Evolutionary conservation across 352 stramenopile species (phyloP), one percentile per base, ranked within the genome.

Genomic region (Globisporangium nodosum): DNA sequence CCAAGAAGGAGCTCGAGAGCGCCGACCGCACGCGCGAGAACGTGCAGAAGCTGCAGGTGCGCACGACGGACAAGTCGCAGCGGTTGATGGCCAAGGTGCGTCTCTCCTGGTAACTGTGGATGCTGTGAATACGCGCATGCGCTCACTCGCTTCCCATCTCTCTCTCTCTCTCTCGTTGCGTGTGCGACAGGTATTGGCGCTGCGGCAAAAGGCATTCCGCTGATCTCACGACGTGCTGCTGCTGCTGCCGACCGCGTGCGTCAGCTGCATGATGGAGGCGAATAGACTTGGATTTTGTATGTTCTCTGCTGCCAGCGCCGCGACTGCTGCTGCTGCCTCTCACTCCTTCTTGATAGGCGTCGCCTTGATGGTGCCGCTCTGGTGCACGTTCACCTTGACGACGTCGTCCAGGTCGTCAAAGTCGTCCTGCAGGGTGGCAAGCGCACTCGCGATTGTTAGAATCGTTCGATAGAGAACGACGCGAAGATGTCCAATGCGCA

Each of bases 401-500:
- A 87, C 61, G 12, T 80, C 82, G 54, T 93, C 81, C 59, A 93
- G 58, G 56, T 87, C 83, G 46, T 85, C 81, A 55, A 93, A 93
- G 53, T 93, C 83, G 54, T 93, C 83, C 83, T 93, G 45, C 20
- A 31, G 5, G 18, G 13, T 8, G 9, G 43, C 5, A n/a, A 27
- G 24, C 24, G 24, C 24, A 27, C 24, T 27, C 24, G 3, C 37
- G 11, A 49, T 20, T 13, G 43, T 59, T 24, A 56, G 9, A 48
- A 24, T 11, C 35, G 43, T 27, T 0, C 43, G 13, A 15, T 12
- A 30, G 20, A 9, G 8, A 16, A 49, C 43, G 18, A 15, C 18
- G 11, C n/a, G 7, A 20, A 45, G 46, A 1, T 20, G 37, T 21
- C 3, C n/a, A 16, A 3, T 37, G 43, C 60, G 52, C 66, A 93